Evolutionary conservation across 306 rosid genomes (phyloP).

Genomic region (Comarum palustre): DNA sequence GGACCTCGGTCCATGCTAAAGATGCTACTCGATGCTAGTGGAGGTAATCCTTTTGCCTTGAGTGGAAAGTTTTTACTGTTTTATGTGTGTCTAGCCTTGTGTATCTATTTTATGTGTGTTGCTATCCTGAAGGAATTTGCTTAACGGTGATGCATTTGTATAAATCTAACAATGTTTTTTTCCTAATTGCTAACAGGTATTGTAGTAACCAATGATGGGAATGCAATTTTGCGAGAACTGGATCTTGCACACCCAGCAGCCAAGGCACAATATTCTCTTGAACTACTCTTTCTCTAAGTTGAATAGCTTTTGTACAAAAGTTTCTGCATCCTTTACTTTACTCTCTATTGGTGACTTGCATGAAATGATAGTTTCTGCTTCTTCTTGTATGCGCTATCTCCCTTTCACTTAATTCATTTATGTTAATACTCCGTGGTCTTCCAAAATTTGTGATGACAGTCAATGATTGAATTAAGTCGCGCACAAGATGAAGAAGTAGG

Average conservation of each 20-base stretch:
- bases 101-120: background rate
- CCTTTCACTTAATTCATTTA: background rate
- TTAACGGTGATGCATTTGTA: background rate
- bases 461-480: constrained; percentile 96
- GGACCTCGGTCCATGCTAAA: constrained; percentile 97
- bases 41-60: constrained; percentile 46
- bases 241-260: constrained; percentile 99
- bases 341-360: background rate
- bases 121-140: background rate
- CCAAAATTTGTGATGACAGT: constrained; percentile 39
- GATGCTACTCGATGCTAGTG: constrained; percentile 78
- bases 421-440: constrained; percentile 8
- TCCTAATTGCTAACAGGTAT: constrained; percentile 51
- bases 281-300: background rate
- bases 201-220: constrained; percentile 97
- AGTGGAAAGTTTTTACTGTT: background rate
- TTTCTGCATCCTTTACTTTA: constrained; percentile 6
- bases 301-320: background rate
- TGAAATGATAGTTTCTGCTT: background rate
- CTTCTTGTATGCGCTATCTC: background rate
- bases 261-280: constrained; percentile 48
- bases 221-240: constrained; percentile 89
- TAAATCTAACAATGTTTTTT: constrained; percentile 4
- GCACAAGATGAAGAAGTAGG: constrained; percentile 98
- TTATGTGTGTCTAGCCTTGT: background rate